A percentile compares a stretch with the other conserved stretches of the same genome.
Conservation (phyloP, 2,329 filamentous ascomycete species). For the Fonsecaea multimorphosa region DNA sequence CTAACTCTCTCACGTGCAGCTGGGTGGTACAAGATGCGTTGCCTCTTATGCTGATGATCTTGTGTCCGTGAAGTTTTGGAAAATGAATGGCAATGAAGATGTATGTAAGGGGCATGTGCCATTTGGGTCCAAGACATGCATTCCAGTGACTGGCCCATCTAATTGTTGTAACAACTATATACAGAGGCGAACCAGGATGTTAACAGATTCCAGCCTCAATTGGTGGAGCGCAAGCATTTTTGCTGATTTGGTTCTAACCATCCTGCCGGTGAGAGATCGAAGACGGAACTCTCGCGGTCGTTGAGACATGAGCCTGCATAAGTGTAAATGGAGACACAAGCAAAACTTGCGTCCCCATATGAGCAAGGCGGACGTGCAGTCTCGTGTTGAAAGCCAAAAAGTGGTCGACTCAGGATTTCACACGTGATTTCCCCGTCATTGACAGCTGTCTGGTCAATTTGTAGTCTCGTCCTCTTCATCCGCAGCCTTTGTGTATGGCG, state of each 20-base stretch:
- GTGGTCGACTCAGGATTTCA: neutral
- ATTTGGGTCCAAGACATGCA: neutral
- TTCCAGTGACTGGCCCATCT: neutral
- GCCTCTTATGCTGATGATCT: too few relatives aligned
- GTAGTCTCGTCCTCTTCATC: neutral
- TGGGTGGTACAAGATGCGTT: conserved; percentile 24
- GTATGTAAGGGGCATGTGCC: neutral
- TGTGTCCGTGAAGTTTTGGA: too few relatives aligned
- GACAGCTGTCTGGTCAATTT: neutral
- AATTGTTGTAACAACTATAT: neutral
- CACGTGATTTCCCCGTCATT: neutral
- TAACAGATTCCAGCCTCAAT: too few relatives aligned
- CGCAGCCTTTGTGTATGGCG: neutral
- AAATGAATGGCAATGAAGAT: too few relatives aligned
- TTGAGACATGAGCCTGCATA: neutral
- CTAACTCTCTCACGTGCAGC: conserved; percentile 44
- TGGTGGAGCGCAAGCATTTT: neutral
- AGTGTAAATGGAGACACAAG: neutral
- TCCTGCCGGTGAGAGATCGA: neutral
- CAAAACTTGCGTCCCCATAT: neutral
- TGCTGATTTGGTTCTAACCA: neutral
- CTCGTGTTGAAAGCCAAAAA: neutral
- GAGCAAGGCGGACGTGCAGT: neutral
- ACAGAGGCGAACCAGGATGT: neutral
- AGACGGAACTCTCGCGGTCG: neutral